phyloP scores from a whole-genome alignment of 73 alveolate species.

The Tetrahymena malaccensis region DNA sequence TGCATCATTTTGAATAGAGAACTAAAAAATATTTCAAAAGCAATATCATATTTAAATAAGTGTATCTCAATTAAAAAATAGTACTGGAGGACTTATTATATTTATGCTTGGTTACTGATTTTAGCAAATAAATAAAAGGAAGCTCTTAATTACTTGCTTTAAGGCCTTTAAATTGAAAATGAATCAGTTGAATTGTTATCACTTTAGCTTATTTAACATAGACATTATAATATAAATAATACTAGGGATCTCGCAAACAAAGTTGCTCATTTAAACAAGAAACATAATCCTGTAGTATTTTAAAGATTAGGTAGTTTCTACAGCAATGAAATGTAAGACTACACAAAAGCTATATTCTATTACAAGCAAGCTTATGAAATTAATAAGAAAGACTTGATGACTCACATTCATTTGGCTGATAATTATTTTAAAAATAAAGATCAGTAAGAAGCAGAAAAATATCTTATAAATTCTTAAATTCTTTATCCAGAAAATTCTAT shows the following conservation, averaged over 20 bases:
- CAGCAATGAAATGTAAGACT: neutral
- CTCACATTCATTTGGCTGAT: neutral
- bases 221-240: neutral
- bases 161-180: neutral
- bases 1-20: neutral
- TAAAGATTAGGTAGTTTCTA: neutral
- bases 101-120: neutral
- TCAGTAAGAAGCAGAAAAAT: neutral
- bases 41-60: neutral
- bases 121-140: neutral
- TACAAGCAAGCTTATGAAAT: neutral
- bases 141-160: neutral
- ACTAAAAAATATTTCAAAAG: neutral
- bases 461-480: neutral
- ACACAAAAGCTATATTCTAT: neutral
- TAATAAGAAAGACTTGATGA: neutral
- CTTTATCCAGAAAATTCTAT: neutral
- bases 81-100: neutral
- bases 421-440: neutral
- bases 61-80: neutral
- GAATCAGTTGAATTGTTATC: neutral
- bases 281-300: neutral
- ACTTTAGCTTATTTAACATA: neutral
- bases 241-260: neutral
- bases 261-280: neutral